Evolutionary conservation across 106 monocot species (phyloP), one percentile per base, ranked within the genome.

Genomic region (Dendrobium nobile): DNA sequence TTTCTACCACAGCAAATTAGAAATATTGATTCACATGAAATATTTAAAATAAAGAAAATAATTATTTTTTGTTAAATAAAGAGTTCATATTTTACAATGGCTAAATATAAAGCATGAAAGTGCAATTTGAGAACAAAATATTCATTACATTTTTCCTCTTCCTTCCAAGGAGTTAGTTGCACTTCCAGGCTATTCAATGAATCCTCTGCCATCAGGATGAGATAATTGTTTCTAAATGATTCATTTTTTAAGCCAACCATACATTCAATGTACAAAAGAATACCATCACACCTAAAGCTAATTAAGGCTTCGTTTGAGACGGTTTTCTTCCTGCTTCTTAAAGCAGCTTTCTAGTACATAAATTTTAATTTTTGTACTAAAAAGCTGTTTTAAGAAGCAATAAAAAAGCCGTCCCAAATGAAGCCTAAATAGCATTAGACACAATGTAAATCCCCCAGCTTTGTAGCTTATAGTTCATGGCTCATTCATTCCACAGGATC

Each of bases 401-500:
- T 31, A 31, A 31, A 31, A 31, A 31, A 31, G 31, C 31, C 31
- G 31, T 31, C 31, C 31, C 31, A 31, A 31, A 31, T 31, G 31
- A 31, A 31, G 31, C 31, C 31, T 31, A 41, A 19, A 44, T 20
- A n/a, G n/a, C 42, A 74, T 74, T 9, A 74, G 74, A 43, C 13
- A 74, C 43, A 74, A 70, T 70, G 70, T 19, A 47, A 37, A 75
- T 13, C 75, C 75, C 42, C 31, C 17, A n/a, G 9, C 16, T 15
- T n/a, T 58, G 3, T 59, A 33, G 16, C 56, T 26, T 27, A 4
- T 78, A n/a, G 10, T 4, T 8, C 17, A 61, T 19, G 7, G 9
- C 7, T 13, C 8, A 77, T 72, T 78, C 43, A 65, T 61, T 72
- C 45, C 17, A 91, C 78, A 6, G 88, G 88, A 84, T 91, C 91